phyloP scores from a whole-genome alignment of 495 filamentous ascomycete genomes.

The Aspergillus egyptiacus region DNA sequence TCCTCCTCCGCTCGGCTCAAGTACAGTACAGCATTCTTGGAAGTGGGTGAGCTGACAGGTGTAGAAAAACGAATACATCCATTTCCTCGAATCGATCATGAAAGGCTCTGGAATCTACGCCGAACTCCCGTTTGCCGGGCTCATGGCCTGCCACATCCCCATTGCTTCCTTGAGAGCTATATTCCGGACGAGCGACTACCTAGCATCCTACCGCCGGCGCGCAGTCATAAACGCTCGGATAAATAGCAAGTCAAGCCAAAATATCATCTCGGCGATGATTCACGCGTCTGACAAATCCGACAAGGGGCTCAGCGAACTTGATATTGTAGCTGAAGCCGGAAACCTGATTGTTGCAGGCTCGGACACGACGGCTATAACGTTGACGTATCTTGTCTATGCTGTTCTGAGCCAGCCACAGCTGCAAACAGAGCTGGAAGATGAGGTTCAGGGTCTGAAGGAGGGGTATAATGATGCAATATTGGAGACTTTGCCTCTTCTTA shows the following conservation, averaged over 20 bases:
- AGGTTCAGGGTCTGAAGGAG: conserved; percentile 16
- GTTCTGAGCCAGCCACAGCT: conserved; percentile 20
- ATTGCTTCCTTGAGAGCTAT: conserved; percentile 17
- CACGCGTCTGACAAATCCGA: conserved; percentile 26
- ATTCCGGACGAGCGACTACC: conserved; percentile 12
- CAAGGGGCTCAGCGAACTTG: conserved; percentile 23
- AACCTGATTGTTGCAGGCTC: conserved; percentile 42
- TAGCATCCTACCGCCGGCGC: conserved; percentile 3
- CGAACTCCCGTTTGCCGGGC: conserved; percentile 14
- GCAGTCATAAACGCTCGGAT: conserved; percentile 10
- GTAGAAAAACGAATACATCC: conserved; percentile 29
- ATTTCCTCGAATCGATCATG: conserved; percentile 18
- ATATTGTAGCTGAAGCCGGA: conserved; percentile 29
- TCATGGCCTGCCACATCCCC: conserved; percentile 14
- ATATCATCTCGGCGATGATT: conserved; percentile 21
- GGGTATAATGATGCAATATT: conserved; percentile 25
- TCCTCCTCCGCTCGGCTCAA: background rate
- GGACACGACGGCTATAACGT: conserved; percentile 36
- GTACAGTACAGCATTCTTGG: too few relatives aligned
- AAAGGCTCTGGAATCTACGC: conserved; percentile 11
- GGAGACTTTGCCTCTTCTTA: conserved; percentile 35
- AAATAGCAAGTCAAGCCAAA: background rate
- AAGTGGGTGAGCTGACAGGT: background rate
- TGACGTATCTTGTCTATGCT: conserved; percentile 34
- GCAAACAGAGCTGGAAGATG: conserved; percentile 15